These are phyloP conservation scores for Paecilomyces dactylethromorphus DNA, from an alignment of 2,329 filamentous ascomycete species.

Conservation along the genomic window DNA sequence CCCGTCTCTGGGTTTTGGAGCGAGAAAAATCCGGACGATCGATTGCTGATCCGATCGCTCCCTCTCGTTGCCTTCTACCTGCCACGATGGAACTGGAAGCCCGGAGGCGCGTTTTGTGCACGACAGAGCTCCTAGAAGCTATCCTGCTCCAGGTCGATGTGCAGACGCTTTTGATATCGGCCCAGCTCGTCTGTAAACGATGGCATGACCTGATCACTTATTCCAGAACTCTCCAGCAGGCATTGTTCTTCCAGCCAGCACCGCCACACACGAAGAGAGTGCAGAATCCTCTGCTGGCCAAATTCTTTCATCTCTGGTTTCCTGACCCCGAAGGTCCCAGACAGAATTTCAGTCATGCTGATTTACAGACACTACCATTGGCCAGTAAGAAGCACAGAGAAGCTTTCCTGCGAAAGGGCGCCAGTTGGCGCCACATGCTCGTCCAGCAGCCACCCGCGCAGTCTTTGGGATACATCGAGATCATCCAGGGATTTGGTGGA, in stretches of 20 bases:
- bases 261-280: neutral
- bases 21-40: neutral
- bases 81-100: neutral
- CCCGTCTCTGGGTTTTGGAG: no score
- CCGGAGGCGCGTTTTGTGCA: slow-evolving; percentile 4
- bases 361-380: slow-evolving; percentile 12
- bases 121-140: slow-evolving; percentile 10
- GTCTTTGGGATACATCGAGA: neutral
- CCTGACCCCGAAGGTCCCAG: neutral
- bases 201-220: neutral
- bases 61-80: neutral
- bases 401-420: neutral
- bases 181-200: slow-evolving; percentile 8
- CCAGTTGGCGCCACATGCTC: slow-evolving; percentile 3
- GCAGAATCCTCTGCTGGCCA: neutral
- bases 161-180: slow-evolving; percentile 10
- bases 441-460: slow-evolving; percentile 2
- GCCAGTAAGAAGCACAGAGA: slow-evolving; percentile 6
- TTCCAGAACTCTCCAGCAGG: neutral
- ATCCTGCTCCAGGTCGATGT: slow-evolving; percentile 11
- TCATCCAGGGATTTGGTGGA: neutral
- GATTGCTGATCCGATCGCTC: neutral
- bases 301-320: neutral
- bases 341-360: neutral
- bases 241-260: neutral